A percentile compares a stretch with the other conserved stretches of the same genome.
Evolutionary conservation across 345 rosid species (phyloP).

Genomic region (Eucalyptus sideroxylon): DNA sequence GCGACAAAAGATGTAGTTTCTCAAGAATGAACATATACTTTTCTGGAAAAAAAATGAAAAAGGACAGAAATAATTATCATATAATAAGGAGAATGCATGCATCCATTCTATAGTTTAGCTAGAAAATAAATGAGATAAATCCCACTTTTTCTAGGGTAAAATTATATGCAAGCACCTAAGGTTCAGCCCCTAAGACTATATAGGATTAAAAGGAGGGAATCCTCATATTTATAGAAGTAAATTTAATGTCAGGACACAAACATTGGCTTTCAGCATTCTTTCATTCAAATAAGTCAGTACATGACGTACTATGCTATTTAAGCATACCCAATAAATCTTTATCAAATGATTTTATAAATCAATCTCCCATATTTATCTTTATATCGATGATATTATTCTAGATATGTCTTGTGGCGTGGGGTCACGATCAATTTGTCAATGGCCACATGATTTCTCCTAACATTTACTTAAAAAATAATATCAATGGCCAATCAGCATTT

Average conservation of each 20-base stretch:
- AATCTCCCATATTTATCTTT: not conserved
- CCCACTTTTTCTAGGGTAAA: not conserved
- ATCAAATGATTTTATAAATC: not conserved
- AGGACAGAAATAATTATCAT: not conserved
- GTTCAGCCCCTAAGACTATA: not conserved
- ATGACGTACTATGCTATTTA: not conserved
- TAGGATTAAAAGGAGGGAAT: constrained; percentile 17
- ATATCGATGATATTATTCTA: not conserved
- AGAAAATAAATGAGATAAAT: not conserved
- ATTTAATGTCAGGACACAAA: not conserved
- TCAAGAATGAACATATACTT: not conserved
- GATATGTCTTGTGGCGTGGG: not conserved
- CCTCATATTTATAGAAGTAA: constrained; percentile 7
- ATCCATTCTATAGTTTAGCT: not conserved
- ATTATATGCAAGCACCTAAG: not conserved
- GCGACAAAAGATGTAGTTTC: not conserved
- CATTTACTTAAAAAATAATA: not conserved
- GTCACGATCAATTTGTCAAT: not conserved
- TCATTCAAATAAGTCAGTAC: not conserved
- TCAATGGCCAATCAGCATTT: not conserved
- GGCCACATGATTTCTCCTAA: not conserved
- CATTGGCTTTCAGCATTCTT: not conserved
- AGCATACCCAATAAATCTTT: not conserved
- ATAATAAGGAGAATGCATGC: not conserved
- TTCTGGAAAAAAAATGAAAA: not conserved